These are phyloP conservation scores for Pezizomycotina sp. DNA, from an alignment of 2,329 filamentous ascomycete species.

Conservation along the genomic window DNA sequence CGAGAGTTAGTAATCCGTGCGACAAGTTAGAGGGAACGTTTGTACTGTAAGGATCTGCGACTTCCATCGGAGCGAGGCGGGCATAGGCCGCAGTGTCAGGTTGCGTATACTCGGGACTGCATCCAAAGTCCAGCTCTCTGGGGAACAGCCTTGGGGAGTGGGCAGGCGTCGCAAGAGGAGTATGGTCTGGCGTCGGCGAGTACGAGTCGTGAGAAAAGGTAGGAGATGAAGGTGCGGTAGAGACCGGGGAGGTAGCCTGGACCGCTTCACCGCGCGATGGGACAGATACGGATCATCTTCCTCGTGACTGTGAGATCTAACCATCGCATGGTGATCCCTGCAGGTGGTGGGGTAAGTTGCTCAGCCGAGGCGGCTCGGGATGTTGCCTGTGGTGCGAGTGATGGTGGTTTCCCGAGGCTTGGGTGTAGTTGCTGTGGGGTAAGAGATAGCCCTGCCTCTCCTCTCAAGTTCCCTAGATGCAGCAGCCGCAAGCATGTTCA, in stretches of 20 bases:
- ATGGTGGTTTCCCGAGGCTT: constrained; percentile 32
- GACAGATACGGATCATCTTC: constrained; percentile 62
- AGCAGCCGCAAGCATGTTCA: constrained; percentile 53
- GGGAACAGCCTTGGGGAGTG: constrained; percentile 66
- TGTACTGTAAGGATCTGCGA: constrained; percentile 25
- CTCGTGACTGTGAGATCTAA: constrained; percentile 67
- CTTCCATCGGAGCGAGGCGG: constrained; percentile 56
- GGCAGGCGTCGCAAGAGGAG: constrained; percentile 90
- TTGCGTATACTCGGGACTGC: constrained; percentile 71
- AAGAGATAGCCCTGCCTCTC: constrained; percentile 36
- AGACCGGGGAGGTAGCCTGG: constrained; percentile 82
- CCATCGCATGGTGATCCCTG: too few relatives aligned
- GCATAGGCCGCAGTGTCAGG: constrained; percentile 46
- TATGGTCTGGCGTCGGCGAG: constrained; percentile 91
- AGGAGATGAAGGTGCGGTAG: constrained; percentile 85
- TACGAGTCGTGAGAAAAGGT: constrained; percentile 93
- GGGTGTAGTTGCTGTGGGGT: constrained; percentile 28
- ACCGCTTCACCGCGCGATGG: constrained; percentile 66
- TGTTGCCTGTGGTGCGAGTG: constrained; percentile 47
- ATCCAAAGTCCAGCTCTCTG: constrained; percentile 41
- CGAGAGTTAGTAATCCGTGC: constrained; percentile 47
- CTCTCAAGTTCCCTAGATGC: constrained; percentile 48
- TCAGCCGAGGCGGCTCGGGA: constrained; percentile 56
- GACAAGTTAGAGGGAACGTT: constrained; percentile 18
- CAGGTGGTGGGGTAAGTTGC: too few relatives aligned